These are phyloP conservation scores for Canariomyces notabilis DNA, from an alignment of 2,329 filamentous ascomycete species.

Conservation along the genomic window DNA sequence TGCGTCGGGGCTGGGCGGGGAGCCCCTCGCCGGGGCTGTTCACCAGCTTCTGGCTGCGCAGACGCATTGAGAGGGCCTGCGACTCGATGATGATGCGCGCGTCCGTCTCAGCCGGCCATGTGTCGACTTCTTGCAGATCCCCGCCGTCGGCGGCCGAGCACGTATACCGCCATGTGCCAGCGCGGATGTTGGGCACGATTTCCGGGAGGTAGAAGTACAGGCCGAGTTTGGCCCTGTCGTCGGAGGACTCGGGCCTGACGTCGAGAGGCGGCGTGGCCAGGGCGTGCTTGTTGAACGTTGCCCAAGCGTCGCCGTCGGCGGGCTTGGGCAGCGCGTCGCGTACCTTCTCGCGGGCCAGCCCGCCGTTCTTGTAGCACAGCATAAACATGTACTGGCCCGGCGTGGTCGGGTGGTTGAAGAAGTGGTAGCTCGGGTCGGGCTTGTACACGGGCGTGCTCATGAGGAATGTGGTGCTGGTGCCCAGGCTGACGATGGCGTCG, in stretches of 20 bases:
- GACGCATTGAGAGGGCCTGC: slow-evolving; percentile 85
- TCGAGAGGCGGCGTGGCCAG: slow-evolving; percentile 65
- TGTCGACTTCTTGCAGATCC: slow-evolving; percentile 37
- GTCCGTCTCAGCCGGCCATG: slow-evolving; percentile 60
- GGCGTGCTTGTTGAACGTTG: slow-evolving; percentile 70
- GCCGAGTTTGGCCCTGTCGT: slow-evolving; percentile 72
- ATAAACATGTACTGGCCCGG: slow-evolving; percentile 97
- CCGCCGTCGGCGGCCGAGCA: slow-evolving; percentile 50
- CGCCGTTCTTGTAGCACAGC: slow-evolving; percentile 99
- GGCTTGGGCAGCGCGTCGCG: slow-evolving; percentile 68
- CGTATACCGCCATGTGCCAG: slow-evolving; percentile 82
- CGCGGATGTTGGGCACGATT: slow-evolving; percentile 85
- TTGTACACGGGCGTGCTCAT: slow-evolving; percentile 94
- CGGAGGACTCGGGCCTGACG: slow-evolving; percentile 41
- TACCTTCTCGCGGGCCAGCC: slow-evolving; percentile 83
- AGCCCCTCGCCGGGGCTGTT: slow-evolving; percentile 47
- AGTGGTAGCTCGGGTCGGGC: slow-evolving; percentile 87
- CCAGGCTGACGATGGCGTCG: slow-evolving; percentile 90
- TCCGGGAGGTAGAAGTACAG: slow-evolving; percentile 95
- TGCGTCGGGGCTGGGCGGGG: slow-evolving; percentile 77
- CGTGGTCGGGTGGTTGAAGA: slow-evolving; percentile 96
- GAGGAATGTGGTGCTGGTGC: slow-evolving; percentile 93
- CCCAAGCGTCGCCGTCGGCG: slow-evolving; percentile 59
- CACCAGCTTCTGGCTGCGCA: slow-evolving; percentile 76
- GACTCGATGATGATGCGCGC: slow-evolving; percentile 86